phyloP scores from a whole-genome alignment of 2,329 filamentous ascomycete genomes.

The Botrytis fragariae region DNA sequence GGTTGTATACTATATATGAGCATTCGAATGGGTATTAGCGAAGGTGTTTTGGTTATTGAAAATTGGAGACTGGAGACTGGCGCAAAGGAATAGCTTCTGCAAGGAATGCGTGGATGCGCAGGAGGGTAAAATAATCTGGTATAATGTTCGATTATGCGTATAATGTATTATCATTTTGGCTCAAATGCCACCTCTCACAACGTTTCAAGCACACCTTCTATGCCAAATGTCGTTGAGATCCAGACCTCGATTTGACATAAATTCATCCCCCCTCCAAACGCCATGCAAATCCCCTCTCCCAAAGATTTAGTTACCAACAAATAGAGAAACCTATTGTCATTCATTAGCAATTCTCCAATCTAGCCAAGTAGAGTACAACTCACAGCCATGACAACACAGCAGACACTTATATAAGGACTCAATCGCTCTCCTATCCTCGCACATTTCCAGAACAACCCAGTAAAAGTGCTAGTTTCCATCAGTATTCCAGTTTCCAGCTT shows the following conservation, averaged over 20 bases:
- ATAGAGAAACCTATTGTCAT: slow-evolving; percentile 35
- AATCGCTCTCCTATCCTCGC: slow-evolving; percentile 88
- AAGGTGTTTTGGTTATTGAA: slow-evolving; percentile 31
- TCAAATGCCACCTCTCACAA: not conserved
- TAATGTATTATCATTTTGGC: not conserved
- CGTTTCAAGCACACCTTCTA: not conserved
- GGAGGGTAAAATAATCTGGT: not conserved
- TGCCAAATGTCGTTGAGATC: not conserved
- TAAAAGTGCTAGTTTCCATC: slow-evolving; percentile 31
- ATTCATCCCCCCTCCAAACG: slow-evolving; percentile 25
- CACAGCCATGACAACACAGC: slow-evolving; percentile 92
- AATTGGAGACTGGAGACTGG: not conserved
- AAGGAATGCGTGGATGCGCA: not conserved
- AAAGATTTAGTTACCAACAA: slow-evolving; percentile 35
- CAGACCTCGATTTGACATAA: slow-evolving; percentile 11
- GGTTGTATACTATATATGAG: slow-evolving; percentile 5
- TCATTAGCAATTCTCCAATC: slow-evolving; percentile 15
- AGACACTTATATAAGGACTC: slow-evolving; percentile 93
- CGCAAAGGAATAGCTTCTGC: slow-evolving; percentile 7
- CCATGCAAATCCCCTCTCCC: slow-evolving; percentile 24
- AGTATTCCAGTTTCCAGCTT: slow-evolving; percentile 15
- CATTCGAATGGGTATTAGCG: slow-evolving; percentile 29
- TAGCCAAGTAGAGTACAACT: slow-evolving; percentile 41
- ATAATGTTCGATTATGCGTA: slow-evolving; percentile 12
- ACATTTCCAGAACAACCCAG: slow-evolving; percentile 90